These are phyloP conservation scores for Paramecium pentaurelia DNA, from an alignment of 73 alveolate genomes.

Conservation along the genomic window DNA sequence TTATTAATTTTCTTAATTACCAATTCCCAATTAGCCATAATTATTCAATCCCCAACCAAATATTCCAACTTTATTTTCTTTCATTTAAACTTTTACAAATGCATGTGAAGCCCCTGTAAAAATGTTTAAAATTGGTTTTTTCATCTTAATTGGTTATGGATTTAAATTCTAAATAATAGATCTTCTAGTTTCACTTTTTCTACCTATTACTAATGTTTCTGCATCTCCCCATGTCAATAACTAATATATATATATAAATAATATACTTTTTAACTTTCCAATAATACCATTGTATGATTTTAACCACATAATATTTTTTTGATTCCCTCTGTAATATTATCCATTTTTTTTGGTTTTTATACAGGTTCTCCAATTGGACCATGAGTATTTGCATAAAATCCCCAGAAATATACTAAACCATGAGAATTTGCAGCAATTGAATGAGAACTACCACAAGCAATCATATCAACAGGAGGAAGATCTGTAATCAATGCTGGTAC, in stretches of 20 bases:
- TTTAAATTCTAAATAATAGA: slow-evolving; percentile 16
- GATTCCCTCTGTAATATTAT: not conserved
- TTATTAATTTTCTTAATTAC: slow-evolving; percentile 28
- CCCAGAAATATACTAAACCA: slow-evolving; percentile 65
- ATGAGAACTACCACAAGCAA: slow-evolving; percentile 69
- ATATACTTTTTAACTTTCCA: not conserved
- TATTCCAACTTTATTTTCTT: slow-evolving; percentile 7
- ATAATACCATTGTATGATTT: slow-evolving; percentile 64
- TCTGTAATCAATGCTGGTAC: slow-evolving; percentile 41
- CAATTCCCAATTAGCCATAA: slow-evolving; percentile 65
- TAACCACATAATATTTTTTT: slow-evolving; percentile 58
- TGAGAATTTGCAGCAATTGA: slow-evolving; percentile 64
- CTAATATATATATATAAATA: not conserved
- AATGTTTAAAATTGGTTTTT: slow-evolving; percentile 35
- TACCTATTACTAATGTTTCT: slow-evolving; percentile 64
- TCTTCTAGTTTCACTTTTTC: slow-evolving; percentile 62
- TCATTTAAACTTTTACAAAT: slow-evolving; percentile 42
- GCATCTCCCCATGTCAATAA: slow-evolving; percentile 16
- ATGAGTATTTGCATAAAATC: slow-evolving; percentile 61
- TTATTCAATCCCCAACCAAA: slow-evolving; percentile 69
- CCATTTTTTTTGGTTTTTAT: slow-evolving; percentile 45
- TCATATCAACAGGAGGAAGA: slow-evolving; percentile 49
- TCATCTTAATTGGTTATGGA: slow-evolving; percentile 44
- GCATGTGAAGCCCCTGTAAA: slow-evolving; percentile 60
- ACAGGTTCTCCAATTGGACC: slow-evolving; percentile 60